Percentiles rank a stretch among this genome's conserved stretches.
Evolutionary conservation across 352 stramenopile species (phyloP).

Genomic region (Phytophthora syringae): DNA sequence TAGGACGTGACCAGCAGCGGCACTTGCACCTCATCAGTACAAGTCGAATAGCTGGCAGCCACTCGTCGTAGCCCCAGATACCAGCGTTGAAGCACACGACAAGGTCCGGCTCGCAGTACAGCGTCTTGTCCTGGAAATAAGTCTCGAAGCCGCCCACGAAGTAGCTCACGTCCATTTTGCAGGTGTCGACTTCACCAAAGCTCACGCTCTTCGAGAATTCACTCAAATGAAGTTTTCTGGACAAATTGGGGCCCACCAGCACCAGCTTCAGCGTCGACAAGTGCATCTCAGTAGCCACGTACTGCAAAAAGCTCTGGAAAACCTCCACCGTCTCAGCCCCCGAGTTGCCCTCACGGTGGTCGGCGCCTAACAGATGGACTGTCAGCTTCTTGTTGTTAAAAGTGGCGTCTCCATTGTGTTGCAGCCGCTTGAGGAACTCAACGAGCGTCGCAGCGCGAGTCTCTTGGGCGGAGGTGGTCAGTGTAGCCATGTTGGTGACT

Average conservation of each 20-base stretch:
- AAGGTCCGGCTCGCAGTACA: constrained; percentile 62
- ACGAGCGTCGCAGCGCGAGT: constrained; percentile 45
- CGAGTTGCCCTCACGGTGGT: constrained; percentile 79
- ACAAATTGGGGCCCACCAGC: constrained; percentile 80
- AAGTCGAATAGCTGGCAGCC: constrained; percentile 72
- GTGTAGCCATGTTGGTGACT: not conserved
- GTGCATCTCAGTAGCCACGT: constrained; percentile 40
- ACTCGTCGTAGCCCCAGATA: constrained; percentile 90
- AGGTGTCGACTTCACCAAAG: constrained; percentile 15
- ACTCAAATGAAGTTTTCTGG: constrained; percentile 54
- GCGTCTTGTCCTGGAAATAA: constrained; percentile 51
- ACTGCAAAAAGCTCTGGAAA: constrained; percentile 62
- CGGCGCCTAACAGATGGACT: constrained; percentile 74
- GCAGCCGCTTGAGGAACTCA: constrained; percentile 36
- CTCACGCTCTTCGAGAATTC: constrained; percentile 31
- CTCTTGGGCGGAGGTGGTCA: constrained; percentile 22
- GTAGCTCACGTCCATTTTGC: constrained; percentile 62
- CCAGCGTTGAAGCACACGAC: constrained; percentile 87
- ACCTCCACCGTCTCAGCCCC: constrained; percentile 59
- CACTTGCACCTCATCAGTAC: constrained; percentile 61
- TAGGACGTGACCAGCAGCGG: constrained; percentile 87
- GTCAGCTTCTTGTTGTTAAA: constrained; percentile 37
- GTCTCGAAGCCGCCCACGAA: constrained; percentile 75
- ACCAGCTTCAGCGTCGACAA: constrained; percentile 57
- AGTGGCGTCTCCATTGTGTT: constrained; percentile 16